Evolutionary conservation across 1,284 basidiomycete species (phyloP), one percentile per base, ranked within the genome.

Genomic region (Ceratobasidium sp.): DNA sequence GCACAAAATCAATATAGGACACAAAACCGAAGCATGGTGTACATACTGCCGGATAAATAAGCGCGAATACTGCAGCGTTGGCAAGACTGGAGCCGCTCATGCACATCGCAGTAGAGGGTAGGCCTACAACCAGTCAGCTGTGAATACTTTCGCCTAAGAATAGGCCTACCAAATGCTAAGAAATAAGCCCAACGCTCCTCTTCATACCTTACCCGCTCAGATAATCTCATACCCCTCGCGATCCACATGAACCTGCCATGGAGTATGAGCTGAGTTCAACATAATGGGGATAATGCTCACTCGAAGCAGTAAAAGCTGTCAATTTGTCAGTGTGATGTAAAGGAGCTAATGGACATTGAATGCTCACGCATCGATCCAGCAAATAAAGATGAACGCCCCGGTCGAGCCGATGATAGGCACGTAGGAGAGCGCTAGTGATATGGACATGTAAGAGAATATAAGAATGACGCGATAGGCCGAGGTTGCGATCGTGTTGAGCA

Each of bases 141-240:
- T 13, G n/a, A 21, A 6, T 21, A 25, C 5, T 50, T 42, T 42
- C 56, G 44, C 29, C 74, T n/a, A 5, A 73, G 21, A 19, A 23
- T 14, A 23, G 75, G 11, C 81, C 16, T 70, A 83, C 91, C 91
- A 71, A 92, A 93, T 6, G 88, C 88, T 69, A 92, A 82, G 75
- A 88, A 91, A 77, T 93, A 93, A 1, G 88, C 84, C 91, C 91
- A 93, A 53, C 90, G 84, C 76, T 93, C 90, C 78, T 93, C 91
- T 19, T 93, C 80, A 75, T 89, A 83, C 58, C 87, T 79, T 56
- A 93, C 84, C 56, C 91, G 80, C 29, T 83, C 79, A 2, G 87
- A 82, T 29, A 91, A 80, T 11, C 87, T 85, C 72, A 87, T 77
- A 7, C 88, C 88, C 16, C 87, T 84, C 7, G 88, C 84, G 50